Conservation (phyloP, 805 yeast genomes). For the Cyberlindnera maritima region DNA sequence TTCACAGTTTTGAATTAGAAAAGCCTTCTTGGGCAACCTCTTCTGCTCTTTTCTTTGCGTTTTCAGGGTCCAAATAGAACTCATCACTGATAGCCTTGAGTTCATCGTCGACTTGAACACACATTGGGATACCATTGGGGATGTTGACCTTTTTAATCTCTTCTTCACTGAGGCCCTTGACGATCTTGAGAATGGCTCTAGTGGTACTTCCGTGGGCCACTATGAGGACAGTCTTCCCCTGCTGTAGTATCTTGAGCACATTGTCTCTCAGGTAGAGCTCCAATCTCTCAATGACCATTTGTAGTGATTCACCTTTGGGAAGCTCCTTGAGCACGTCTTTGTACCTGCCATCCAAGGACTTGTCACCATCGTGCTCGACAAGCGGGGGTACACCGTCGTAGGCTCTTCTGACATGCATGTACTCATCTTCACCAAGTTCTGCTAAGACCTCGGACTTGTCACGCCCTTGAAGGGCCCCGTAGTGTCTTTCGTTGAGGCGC, state of each 20-base stretch:
- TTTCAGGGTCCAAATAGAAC: slow-evolving; percentile 76
- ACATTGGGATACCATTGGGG: slow-evolving; percentile 82
- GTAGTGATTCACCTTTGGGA: slow-evolving; percentile 72
- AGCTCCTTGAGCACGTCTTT: slow-evolving; percentile 39
- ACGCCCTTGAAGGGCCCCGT: slow-evolving; percentile 79
- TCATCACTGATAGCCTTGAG: slow-evolving; percentile 51
- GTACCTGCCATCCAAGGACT: slow-evolving; percentile 33
- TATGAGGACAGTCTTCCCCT: slow-evolving; percentile 57
- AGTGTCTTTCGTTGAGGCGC: slow-evolving; percentile 83
- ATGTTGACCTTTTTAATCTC: slow-evolving; percentile 73
- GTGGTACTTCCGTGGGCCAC: slow-evolving; percentile 85
- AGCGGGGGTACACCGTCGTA: slow-evolving; percentile 69
- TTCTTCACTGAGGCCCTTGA: slow-evolving; percentile 62
- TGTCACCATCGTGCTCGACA: slow-evolving; percentile 38
- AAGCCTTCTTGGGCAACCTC: slow-evolving; percentile 78
- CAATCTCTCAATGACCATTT: slow-evolving; percentile 67
- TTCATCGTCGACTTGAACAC: slow-evolving; percentile 55
- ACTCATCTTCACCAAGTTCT: slow-evolving; percentile 68
- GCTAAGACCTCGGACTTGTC: slow-evolving; percentile 64
- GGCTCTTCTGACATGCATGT: slow-evolving; percentile 78
- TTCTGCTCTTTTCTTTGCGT: slow-evolving; percentile 74
- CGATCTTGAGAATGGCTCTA: slow-evolving; percentile 67
- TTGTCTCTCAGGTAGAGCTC: slow-evolving; percentile 54
- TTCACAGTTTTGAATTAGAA: not conserved
- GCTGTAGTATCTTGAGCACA: slow-evolving; percentile 47